phyloP scores from a whole-genome alignment of 805 yeast genomes.

The Suhomyces sp. region DNA sequence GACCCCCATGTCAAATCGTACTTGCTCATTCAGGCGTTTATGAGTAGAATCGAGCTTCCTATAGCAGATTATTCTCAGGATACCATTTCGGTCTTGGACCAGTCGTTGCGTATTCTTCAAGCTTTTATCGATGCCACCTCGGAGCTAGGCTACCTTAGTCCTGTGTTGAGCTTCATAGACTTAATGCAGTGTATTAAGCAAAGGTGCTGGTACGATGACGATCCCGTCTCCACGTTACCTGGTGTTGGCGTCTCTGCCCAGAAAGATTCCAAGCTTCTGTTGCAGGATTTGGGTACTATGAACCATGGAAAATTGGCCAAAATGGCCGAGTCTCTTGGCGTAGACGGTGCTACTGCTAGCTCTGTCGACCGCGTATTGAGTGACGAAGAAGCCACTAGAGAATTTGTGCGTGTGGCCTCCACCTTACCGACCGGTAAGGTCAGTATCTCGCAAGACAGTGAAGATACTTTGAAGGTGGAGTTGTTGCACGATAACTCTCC shows the following conservation, averaged over 20 bases:
- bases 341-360: constrained; percentile 28
- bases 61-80: constrained; percentile 95
- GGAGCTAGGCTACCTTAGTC: constrained; percentile 68
- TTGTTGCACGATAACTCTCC: constrained; percentile 54
- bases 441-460: constrained; percentile 32
- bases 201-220: constrained; percentile 81
- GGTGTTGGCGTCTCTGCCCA: constrained; percentile 29
- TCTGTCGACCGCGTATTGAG: constrained; percentile 10
- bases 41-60: constrained; percentile 74
- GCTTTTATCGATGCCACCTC: constrained; percentile 89
- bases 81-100: constrained; percentile 89
- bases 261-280: constrained; percentile 12
- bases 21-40: constrained; percentile 67
- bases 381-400: constrained; percentile 26
- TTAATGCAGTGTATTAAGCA: constrained; percentile 88
- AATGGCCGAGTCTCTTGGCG: constrained; percentile 38
- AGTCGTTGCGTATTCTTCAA: constrained; percentile 88
- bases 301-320: constrained; percentile 28
- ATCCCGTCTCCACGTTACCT: constrained; percentile 57
- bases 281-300: constrained; percentile 45
- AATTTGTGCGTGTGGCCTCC: constrained; percentile 51
- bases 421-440: constrained; percentile 62
- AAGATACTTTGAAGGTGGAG: constrained; percentile 38
- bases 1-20: constrained; percentile 84
- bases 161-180: constrained; percentile 59